Evolutionary conservation across 2,329 filamentous ascomycete species (phyloP).

Genomic region (Mariannaea sp.): DNA sequence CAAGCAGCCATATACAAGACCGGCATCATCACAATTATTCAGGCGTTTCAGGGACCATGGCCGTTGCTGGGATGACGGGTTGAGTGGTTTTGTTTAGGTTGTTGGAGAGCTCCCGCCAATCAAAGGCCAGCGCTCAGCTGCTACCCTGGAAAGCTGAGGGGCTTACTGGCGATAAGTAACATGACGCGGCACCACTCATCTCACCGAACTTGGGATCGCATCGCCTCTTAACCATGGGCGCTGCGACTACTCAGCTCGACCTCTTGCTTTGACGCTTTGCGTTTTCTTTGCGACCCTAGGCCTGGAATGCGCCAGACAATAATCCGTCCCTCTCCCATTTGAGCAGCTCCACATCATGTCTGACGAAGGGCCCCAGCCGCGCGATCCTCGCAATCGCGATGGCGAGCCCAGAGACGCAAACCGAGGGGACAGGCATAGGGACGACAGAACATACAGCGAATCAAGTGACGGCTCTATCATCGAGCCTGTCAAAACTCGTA

Average conservation of each 20-base stretch:
- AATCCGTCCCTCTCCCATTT: slow-evolving; percentile 11
- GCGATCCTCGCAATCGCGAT: slow-evolving; percentile 32
- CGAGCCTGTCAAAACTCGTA: neutral
- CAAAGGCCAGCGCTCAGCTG: slow-evolving; percentile 22
- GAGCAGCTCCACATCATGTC: slow-evolving; percentile 29
- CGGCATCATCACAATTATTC: neutral
- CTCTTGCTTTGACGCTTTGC: neutral
- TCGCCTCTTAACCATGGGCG: slow-evolving; percentile 23
- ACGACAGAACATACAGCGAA: neutral
- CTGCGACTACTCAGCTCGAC: slow-evolving; percentile 7
- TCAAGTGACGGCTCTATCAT: neutral
- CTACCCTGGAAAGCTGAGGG: slow-evolving; percentile 30
- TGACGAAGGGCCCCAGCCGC: slow-evolving; percentile 27
- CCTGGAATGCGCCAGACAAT: slow-evolving; percentile 27
- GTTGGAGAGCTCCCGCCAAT: slow-evolving; percentile 24
- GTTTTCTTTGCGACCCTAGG: slow-evolving; percentile 19
- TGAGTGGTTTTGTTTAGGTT: slow-evolving; percentile 32
- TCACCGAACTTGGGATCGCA: slow-evolving; percentile 12
- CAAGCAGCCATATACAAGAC: neutral
- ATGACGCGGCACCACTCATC: slow-evolving; percentile 19
- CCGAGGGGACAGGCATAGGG: neutral
- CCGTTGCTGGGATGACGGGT: slow-evolving; percentile 22
- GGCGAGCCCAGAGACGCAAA: slow-evolving; percentile 23
- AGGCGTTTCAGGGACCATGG: slow-evolving; percentile 8
- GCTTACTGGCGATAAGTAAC: slow-evolving; percentile 27